phyloP scores from a whole-genome alignment of 331 rosid species.

The Spiraea crenata region DNA sequence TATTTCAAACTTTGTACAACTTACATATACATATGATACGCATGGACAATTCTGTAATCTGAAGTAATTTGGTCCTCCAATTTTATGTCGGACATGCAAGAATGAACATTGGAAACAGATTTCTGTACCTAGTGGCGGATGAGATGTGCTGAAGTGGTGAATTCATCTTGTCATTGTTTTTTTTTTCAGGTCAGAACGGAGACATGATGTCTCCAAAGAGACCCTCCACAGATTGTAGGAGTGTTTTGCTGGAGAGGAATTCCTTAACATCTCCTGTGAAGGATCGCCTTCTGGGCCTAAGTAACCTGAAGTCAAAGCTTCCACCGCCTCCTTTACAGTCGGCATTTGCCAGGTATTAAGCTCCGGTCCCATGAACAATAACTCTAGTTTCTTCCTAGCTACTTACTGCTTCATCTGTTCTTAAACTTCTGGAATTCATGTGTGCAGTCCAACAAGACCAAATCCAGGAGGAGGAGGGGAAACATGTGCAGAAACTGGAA shows the following conservation, averaged over 20 bases:
- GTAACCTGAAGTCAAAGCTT: slow-evolving; percentile 72
- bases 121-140: neutral
- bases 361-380: slow-evolving; percentile 15
- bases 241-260: slow-evolving; percentile 66
- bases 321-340: slow-evolving; percentile 87
- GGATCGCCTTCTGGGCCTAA: slow-evolving; percentile 63
- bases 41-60: neutral
- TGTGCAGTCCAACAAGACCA: slow-evolving; percentile 87
- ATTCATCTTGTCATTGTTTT: slow-evolving; percentile 7
- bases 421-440: slow-evolving; percentile 17
- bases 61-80: neutral
- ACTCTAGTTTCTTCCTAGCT: slow-evolving; percentile 17
- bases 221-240: slow-evolving; percentile 58
- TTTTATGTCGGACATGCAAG: neutral
- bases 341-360: slow-evolving; percentile 86
- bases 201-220: slow-evolving; percentile 87
- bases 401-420: slow-evolving; percentile 1
- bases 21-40: neutral
- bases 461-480: slow-evolving; percentile 97
- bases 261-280: slow-evolving; percentile 89
- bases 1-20: neutral
- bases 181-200: slow-evolving; percentile 78
- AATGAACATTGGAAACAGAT: slow-evolving; percentile 1
- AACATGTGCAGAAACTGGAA: slow-evolving; percentile 98
- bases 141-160: slow-evolving; percentile 4